A percentile compares a stretch with the other conserved stretches of the same genome.
Conservation (phyloP, 208 protist genomes). For the Balamuthia mandrillaris region DNA sequence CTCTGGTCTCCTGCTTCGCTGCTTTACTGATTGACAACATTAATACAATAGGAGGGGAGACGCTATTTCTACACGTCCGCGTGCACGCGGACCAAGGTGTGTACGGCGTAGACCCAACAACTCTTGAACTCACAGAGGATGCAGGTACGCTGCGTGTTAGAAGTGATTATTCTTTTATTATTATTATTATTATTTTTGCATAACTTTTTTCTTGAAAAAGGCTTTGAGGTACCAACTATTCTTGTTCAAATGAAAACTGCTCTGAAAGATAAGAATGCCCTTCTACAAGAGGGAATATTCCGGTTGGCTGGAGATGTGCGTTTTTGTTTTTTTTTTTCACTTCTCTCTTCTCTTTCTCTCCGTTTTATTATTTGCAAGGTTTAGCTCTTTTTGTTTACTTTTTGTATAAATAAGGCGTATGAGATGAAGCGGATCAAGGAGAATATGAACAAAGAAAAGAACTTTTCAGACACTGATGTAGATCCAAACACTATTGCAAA, state of each 20-base stretch:
- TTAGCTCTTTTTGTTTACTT: too few relatives aligned
- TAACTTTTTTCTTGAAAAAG: background rate
- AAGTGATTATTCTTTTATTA: background rate
- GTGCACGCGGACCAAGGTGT: background rate
- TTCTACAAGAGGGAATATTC: conserved; percentile 25
- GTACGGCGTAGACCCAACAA: conserved; percentile 7
- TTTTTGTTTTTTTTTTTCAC: background rate
- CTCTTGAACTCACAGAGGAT: background rate
- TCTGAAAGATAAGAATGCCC: background rate
- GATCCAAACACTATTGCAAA: conserved; percentile 22
- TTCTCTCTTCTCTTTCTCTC: too few relatives aligned
- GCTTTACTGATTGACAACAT: conserved; percentile 6
- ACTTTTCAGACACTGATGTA: background rate
- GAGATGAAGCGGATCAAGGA: conserved; percentile 27
- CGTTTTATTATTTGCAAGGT: too few relatives aligned
- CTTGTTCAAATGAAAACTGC: conserved; percentile 23
- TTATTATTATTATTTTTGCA: background rate
- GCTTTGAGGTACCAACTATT: conserved; percentile 1
- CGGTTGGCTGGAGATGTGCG: background rate
- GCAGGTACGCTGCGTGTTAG: background rate
- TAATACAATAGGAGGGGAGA: background rate
- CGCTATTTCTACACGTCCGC: background rate
- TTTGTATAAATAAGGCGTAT: background rate
- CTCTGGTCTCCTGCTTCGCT: background rate
- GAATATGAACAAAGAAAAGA: conserved; percentile 23